These are phyloP conservation scores for Colletotrichum sp. DNA, from an alignment of 2,329 filamentous ascomycete genomes.

Conservation along the genomic window DNA sequence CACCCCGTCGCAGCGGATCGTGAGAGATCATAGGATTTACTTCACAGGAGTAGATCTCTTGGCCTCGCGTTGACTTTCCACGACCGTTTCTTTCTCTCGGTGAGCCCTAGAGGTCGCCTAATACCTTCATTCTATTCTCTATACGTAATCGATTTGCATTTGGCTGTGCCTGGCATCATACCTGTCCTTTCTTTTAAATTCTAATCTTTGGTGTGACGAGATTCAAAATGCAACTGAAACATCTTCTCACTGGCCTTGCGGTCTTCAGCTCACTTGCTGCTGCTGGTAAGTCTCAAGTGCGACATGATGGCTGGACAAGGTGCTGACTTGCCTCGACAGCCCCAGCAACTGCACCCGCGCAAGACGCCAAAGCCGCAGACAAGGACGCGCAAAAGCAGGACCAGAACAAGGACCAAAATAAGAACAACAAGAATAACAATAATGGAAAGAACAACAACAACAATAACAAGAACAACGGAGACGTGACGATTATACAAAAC, in stretches of 20 bases:
- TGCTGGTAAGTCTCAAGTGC: conserved; percentile 27
- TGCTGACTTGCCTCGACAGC: background rate
- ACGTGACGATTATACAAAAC: conserved; percentile 31
- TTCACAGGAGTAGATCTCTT: background rate
- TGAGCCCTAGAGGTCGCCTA: background rate
- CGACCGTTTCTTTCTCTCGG: background rate
- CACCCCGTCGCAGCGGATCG: background rate
- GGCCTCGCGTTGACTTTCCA: background rate
- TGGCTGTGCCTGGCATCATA: conserved; percentile 6
- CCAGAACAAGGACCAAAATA: background rate
- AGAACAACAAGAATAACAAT: background rate
- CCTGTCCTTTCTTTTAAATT: background rate
- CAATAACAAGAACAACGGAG: background rate
- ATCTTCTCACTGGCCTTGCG: conserved; percentile 29
- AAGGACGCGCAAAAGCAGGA: background rate
- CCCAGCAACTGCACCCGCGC: conserved; percentile 7
- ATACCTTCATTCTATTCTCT: background rate
- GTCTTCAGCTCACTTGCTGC: conserved; percentile 30
- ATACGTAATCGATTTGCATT: background rate
- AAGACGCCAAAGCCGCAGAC: background rate
- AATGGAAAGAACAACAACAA: background rate
- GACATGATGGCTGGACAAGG: background rate
- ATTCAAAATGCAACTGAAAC: conserved; percentile 28
- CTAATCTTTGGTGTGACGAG: background rate
- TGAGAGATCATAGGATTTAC: background rate